Evolutionary conservation across 2,329 filamentous ascomycete genomes (phyloP), one percentile per base, ranked within the genome.

Genomic region (Coniosporium tulheliwenetii): DNA sequence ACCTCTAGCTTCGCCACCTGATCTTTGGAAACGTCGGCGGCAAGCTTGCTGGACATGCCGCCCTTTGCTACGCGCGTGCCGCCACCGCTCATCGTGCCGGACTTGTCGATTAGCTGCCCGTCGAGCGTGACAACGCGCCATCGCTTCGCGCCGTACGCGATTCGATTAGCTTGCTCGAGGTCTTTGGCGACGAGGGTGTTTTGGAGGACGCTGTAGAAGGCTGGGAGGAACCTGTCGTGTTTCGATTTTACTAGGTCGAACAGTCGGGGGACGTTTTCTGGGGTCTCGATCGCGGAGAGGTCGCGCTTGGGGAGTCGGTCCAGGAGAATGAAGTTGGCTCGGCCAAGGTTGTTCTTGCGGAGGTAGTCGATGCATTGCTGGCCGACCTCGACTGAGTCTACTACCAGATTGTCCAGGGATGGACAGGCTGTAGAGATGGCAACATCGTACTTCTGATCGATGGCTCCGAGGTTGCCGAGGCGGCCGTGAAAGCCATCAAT

Each of bases 311-410:
- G 77, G 38, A 96, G 68, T 55, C 89, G 86, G 59, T 98, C 85
- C 12, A 98, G 71, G 49, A 91, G 84, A 52, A 98, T 96, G 59
- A 98, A 96, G 64, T 95, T 95, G 44, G 87, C 91, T 51, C 93
- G 79, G 10, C 91, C 91, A 3, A 98, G 77, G 50, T 95, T 95
- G 52, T 94, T 98, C 69, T 96, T 98, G 42, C 91, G 79, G 10
- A 98, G 71, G 54, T 98, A 91, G 55, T 96, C 91, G 47, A 98
- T 96, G 60, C 93, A 98, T 58, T 96, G 87, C 60, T 98, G 91
- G 47, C 87, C 91, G 43, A 86, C 84, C 52, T 96, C 91, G 10
- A 96, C 89, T 1, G 85, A 87, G 52, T 96, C 91, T 0, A 93
- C 93, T 8, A 98, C 89, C 61, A 98, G 87, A 55, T 96, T 94